phyloP scores from a whole-genome alignment of 345 rosid species.

The Acer negundo region DNA sequence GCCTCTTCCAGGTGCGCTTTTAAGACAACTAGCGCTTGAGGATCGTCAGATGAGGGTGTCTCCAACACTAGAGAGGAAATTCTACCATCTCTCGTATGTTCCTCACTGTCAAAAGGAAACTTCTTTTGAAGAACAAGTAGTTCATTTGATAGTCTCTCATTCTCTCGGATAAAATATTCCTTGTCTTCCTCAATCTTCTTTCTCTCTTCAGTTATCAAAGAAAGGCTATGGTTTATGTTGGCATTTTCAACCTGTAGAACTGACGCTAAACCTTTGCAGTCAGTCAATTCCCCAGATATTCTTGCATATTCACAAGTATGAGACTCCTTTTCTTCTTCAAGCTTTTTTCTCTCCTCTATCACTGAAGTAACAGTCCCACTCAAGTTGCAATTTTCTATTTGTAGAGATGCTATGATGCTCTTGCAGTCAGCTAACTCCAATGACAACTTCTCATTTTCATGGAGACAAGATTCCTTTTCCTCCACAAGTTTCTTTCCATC shows the following conservation, averaged over 20 bases:
- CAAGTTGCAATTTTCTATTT: conserved; percentile 45
- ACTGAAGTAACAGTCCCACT: conserved; percentile 39
- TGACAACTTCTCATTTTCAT: conserved; percentile 54
- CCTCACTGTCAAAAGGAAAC: conserved; percentile 44
- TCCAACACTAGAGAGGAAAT: conserved; percentile 17
- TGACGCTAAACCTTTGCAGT: conserved; percentile 46
- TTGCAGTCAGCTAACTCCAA: conserved; percentile 60
- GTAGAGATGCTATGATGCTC: conserved; percentile 50
- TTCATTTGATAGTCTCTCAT: conserved; percentile 57
- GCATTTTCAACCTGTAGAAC: conserved; percentile 51
- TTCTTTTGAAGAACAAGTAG: conserved; percentile 53
- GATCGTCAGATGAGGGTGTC: conserved; percentile 27
- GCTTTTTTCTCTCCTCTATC: conserved; percentile 46
- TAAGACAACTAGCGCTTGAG: conserved; percentile 44
- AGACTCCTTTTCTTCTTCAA: conserved; percentile 53
- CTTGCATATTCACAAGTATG: conserved; percentile 49
- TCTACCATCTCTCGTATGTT: conserved; percentile 29
- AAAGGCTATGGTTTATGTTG: conserved; percentile 45
- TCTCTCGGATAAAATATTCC: conserved; percentile 49
- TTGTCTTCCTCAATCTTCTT: conserved; percentile 64
- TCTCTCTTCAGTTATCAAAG: conserved; percentile 42
- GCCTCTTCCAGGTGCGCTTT: conserved; percentile 56
- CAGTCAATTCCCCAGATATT: conserved; percentile 43
- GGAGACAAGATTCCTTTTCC: conserved; percentile 37
- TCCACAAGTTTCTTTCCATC: conserved; percentile 52